phyloP scores from a whole-genome alignment of 169 alveolate genomes.

The Plasmodium fragile region DNA sequence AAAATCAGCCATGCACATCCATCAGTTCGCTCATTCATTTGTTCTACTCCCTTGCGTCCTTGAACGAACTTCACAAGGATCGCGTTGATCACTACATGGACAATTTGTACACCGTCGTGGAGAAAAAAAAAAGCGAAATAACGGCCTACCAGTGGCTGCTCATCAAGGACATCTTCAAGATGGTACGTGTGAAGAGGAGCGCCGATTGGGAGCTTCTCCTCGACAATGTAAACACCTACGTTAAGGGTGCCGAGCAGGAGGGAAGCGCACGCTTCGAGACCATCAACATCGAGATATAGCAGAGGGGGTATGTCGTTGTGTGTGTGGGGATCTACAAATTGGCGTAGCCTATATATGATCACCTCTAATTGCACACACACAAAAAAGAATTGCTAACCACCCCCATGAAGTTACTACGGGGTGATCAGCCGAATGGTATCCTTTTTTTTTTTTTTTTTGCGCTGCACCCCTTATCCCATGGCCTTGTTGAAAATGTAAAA shows the following conservation, averaged over 20 bases:
- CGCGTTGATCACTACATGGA: conserved; percentile 39
- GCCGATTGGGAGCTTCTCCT: conserved; percentile 27
- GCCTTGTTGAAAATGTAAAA: conserved; percentile 49
- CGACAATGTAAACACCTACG: conserved; percentile 63
- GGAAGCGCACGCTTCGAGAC: conserved; percentile 39
- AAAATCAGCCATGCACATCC: not conserved
- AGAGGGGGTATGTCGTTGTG: not conserved
- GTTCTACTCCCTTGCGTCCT: conserved; percentile 25
- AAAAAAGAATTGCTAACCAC: not conserved
- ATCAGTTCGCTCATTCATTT: conserved; percentile 47
- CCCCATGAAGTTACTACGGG: not conserved
- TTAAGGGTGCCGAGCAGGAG: conserved; percentile 7
- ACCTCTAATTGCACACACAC: not conserved
- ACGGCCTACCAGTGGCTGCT: conserved; percentile 75
- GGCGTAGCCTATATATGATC: not conserved
- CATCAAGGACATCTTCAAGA: conserved; percentile 28
- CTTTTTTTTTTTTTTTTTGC: not conserved
- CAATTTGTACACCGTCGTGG: conserved; percentile 49
- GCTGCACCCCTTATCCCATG: conserved; percentile 11
- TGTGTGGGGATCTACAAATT: not conserved
- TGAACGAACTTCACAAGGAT: conserved; percentile 38
- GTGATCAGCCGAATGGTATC: not conserved
- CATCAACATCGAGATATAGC: conserved; percentile 40
- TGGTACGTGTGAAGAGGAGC: conserved; percentile 29
- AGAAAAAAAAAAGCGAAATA: conserved; percentile 51